Evolutionary conservation across 805 yeast genomes (phyloP), one percentile per base, ranked within the genome.

Genomic region (Metschnikowia hibisci): DNA sequence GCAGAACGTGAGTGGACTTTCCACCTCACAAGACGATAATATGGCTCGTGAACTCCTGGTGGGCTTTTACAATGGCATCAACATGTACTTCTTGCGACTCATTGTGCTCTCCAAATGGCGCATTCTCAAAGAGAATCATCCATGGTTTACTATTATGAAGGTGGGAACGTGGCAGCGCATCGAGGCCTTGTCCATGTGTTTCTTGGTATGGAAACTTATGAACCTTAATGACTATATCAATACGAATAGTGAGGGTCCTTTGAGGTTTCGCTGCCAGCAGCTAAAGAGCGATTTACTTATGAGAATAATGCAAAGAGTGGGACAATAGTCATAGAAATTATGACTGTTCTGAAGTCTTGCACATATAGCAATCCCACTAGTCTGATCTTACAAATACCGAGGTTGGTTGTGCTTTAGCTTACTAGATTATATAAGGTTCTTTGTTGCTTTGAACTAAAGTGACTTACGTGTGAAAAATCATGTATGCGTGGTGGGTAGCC

Each of bases 21-120:
- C 53, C 32, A 34, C 27, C 2, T 27, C 18, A 8, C 25, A 12
- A 27, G 31, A 16, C 46, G 42, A 9, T 12, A 16, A 45, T 4
- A 48, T 49, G 38, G 48, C 59, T 3, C 46, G 66, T n/a, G 23
- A 42, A 14, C 53, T 68, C 22, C 52, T 58, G 14, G 57, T 58
- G 39, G 18, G 44, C 1, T 61, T 64, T 41, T 46, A 64, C 44
- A 55, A 66, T 30, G 60, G 50, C 4, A 41, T 67, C 44, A 64
- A 60, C 48, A 42, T 63, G 37, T 68, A 69, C 48, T 52, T 69
- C 26, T 47, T 64, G 34, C 55, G 66, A 40, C 50, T 68, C 39
- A 57, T 68, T 1, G 46, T 68, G n/a, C 46, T 69, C 25, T 65
- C 69, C 9, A 69, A 68, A 48, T 69, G 75, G 75, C 57, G 75